Evolutionary conservation across 106 monocot species (phyloP).

Genomic region (Dendrobium chrysotoxum): DNA sequence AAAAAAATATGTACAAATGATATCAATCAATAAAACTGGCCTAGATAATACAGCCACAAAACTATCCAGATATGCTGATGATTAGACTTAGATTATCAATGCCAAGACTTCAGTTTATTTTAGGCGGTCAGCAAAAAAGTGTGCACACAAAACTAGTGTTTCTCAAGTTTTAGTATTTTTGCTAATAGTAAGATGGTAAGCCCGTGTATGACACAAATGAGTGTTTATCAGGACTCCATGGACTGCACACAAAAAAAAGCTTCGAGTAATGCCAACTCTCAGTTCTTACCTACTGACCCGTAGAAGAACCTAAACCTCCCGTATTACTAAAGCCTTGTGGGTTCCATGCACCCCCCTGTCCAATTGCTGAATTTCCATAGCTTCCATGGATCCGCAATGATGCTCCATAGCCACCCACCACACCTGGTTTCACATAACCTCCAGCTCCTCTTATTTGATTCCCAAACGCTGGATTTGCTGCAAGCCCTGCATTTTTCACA

Average conservation of each 20-base stretch:
- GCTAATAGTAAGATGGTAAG: neutral
- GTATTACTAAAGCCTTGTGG: conserved; percentile 28
- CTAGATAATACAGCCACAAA: neutral
- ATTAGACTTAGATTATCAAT: neutral
- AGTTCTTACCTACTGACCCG: conserved; percentile 41
- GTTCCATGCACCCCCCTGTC: conserved; percentile 29
- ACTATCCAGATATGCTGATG: neutral
- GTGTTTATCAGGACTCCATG: too few species aligned
- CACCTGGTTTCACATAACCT: conserved; percentile 15
- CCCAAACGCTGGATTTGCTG: conserved; percentile 40
- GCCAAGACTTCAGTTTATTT: neutral
- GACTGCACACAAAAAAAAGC: neutral
- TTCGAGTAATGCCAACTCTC: neutral
- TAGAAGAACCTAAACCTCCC: conserved; percentile 43
- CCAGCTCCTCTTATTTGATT: conserved; percentile 23
- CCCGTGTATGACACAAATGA: neutral
- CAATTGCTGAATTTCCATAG: conserved; percentile 32
- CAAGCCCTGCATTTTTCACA: conserved; percentile 20
- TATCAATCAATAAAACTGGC: neutral
- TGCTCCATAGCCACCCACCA: conserved; percentile 32
- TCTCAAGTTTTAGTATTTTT: neutral
- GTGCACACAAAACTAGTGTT: neutral
- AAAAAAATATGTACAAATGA: neutral
- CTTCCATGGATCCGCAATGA: conserved; percentile 35
- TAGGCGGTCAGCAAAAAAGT: neutral